Conservation (phyloP, 2,329 filamentous ascomycete genomes). For the Cercospora zeae-maydis region DNA sequence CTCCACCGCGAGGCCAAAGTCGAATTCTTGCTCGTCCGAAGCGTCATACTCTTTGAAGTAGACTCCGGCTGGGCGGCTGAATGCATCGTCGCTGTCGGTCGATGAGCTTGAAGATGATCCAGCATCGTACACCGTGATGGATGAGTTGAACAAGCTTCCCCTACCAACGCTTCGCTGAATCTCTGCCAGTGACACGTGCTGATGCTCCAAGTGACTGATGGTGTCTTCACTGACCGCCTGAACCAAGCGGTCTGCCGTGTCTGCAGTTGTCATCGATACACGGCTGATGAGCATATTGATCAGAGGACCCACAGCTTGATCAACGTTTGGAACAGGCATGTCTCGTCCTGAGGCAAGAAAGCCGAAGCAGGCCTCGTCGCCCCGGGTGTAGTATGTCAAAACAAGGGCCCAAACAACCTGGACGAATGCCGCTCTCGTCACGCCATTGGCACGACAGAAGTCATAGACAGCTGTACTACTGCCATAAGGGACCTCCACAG, state of each 20-base stretch:
- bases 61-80: neutral
- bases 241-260: neutral
- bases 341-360: conserved; percentile 39
- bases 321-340: conserved; percentile 29
- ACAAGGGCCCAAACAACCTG: conserved; percentile 37
- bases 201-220: neutral
- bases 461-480: conserved; percentile 14
- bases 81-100: neutral
- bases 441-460: conserved; percentile 6
- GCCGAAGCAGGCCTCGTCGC: conserved; percentile 37
- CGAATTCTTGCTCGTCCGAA: conserved; percentile 2
- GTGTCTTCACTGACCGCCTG: neutral
- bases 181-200: neutral
- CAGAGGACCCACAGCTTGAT: conserved; percentile 33
- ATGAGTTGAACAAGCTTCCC: conserved; percentile 2
- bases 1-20: neutral
- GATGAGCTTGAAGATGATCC: neutral
- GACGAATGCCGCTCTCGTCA: conserved; percentile 26
- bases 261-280: neutral
- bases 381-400: conserved; percentile 30
- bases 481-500: conserved; percentile 26
- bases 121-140: neutral
- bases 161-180: neutral
- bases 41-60: neutral
- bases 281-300: conserved; percentile 22